phyloP scores from a whole-genome alignment of 257 asterid species.

The Rauvolfia tetraphylla region DNA sequence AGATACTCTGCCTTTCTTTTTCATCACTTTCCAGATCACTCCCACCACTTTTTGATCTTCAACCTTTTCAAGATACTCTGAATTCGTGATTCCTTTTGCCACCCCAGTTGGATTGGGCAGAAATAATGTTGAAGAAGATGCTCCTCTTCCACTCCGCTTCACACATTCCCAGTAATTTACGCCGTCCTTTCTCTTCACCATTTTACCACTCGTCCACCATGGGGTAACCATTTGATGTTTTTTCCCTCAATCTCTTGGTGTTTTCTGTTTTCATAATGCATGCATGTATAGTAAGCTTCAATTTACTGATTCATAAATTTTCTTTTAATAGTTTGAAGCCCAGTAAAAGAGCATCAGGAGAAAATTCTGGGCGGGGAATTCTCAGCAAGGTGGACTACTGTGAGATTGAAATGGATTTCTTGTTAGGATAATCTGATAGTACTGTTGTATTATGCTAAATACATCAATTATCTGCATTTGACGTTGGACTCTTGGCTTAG shows the following conservation, averaged over 20 bases:
- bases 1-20: too few species aligned
- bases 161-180: constrained; percentile 9
- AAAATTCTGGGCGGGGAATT: constrained; percentile 17
- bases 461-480: neutral
- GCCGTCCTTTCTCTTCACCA: constrained; percentile 17
- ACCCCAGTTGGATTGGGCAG: neutral
- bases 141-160: constrained; percentile 5
- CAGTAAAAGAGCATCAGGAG: constrained; percentile 17
- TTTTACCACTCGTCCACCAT: constrained; percentile 15
- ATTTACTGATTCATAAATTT: neutral
- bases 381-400: constrained; percentile 16
- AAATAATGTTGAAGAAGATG: constrained; percentile 15
- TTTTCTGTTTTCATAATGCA: neutral
- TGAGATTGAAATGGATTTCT: neutral
- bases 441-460: neutral
- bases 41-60: neutral
- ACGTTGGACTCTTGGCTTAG: constrained; percentile 15
- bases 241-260: neutral
- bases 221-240: constrained; percentile 13
- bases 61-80: constrained; percentile 4
- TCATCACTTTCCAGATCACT: neutral
- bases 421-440: too few species aligned
- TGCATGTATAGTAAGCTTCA: neutral
- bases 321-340: constrained; percentile 19
- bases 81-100: neutral